Conservation (phyloP, 352 stramenopile genomes). For the Phytophthora pistaciae region DNA sequence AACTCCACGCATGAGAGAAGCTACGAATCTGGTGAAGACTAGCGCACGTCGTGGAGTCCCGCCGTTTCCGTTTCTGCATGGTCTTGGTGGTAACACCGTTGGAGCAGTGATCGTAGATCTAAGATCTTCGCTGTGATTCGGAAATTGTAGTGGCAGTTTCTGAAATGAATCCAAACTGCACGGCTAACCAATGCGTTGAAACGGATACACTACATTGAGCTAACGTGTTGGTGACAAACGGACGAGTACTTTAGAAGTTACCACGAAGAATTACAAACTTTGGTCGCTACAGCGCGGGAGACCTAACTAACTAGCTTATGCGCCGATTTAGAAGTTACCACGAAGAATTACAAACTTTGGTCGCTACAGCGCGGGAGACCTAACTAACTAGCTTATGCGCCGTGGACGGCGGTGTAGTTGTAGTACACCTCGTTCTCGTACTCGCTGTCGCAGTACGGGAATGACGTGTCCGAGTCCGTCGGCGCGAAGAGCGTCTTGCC, state of each 20-base stretch:
- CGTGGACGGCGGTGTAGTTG: slow-evolving; percentile 31
- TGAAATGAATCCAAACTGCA: no score
- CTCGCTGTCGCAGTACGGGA: slow-evolving; percentile 33
- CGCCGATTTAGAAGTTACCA: slow-evolving; percentile 7
- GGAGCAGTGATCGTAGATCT: no score
- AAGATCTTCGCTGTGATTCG: no score
- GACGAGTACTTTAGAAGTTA: slow-evolving; percentile 1
- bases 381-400: slow-evolving; percentile 8
- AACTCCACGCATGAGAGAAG: not conserved
- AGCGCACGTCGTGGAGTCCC: not conserved
- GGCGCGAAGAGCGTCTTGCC: slow-evolving; percentile 20
- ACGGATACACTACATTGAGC: no score
- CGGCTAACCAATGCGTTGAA: no score
- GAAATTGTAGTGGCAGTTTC: no score
- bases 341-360: slow-evolving; percentile 13
- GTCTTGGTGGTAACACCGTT: no score
- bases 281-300: not conserved
- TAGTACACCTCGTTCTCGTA: slow-evolving; percentile 34
- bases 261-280: slow-evolving; percentile 14
- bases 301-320: slow-evolving; percentile 3
- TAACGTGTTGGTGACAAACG: no score
- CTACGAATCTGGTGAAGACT: not conserved
- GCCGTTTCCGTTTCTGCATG: not conserved
- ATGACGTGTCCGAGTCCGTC: slow-evolving; percentile 24
- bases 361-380: not conserved